Base-by-base conservation (phyloP, 2,329 filamentous ascomycete species). In the Knufia fluminis region DNA sequence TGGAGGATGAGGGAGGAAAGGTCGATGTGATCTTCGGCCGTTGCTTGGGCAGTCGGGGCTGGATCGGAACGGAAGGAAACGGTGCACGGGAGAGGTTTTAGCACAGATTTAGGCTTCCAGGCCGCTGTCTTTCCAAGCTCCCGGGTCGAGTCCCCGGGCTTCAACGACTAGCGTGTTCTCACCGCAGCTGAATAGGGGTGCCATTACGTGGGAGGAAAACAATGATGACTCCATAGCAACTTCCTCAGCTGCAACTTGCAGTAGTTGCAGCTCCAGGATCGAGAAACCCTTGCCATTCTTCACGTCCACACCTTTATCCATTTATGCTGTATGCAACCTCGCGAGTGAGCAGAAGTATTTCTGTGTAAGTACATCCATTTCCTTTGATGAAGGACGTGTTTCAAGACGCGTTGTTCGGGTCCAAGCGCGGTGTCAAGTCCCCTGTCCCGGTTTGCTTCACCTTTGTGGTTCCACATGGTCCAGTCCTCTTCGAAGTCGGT, bases 311-410 rank as follows among this genome's bases (percentile, higher is more conserved):
- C 38, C 44, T 14, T 23, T 38, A 8, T 40, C 28, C 16, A n/a
- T 12, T 40, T 28, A 12, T 16, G 20, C n/a, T 40, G 14, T 4
- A 23, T 14, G 40, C 32, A 46, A 35, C 43, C 28, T 36, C 31
- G 19, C 19, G 14, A 17, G 6, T 36, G 17, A 24, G 20, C 32
- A 46, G 32, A 36, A 31, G 20, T 46, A 2, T 4, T 36, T 46
- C 33, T 48, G 45, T 48, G 45, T 48, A 40, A 48, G 45, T 48
- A 17, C 33, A 17, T 14, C 2, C 16, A 23, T 48, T 40, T 28
- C 32, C 33, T 39, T 38, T 23, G 23, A n/a, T 45, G 24, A 19
- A 9, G 28, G 28, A 32, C 4, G 42, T 32, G 33, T 26, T 48
- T 39, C 35, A 12, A 40, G 22, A 19, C 35, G 45, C 22, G 45